Evolutionary conservation across 2,329 filamentous ascomycete species (phyloP).

Genomic region (Botryotinia globosa): DNA sequence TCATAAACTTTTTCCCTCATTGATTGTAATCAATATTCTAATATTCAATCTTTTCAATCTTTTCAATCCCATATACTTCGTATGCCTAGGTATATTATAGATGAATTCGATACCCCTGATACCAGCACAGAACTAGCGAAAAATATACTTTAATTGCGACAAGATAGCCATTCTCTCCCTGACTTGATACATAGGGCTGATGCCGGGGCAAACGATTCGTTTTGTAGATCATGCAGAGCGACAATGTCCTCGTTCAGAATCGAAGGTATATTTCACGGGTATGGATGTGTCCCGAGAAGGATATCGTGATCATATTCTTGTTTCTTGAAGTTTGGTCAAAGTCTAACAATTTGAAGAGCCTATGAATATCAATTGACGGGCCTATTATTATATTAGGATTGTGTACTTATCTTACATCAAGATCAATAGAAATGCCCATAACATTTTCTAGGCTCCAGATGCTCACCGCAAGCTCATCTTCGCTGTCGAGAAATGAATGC

Average conservation of each 20-base stretch:
- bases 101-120: constrained; percentile 22
- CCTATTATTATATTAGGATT: no score
- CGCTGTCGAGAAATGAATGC: background rate
- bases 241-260: background rate
- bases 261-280: background rate
- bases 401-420: background rate
- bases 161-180: background rate
- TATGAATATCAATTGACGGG: background rate
- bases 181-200: background rate
- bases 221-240: background rate
- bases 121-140: background rate
- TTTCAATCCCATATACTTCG: no score
- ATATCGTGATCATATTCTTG: background rate
- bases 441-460: background rate
- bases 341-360: background rate
- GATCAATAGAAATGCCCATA: background rate
- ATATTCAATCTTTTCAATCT: no score
- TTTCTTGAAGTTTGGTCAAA: background rate
- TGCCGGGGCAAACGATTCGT: background rate
- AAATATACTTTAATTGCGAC: background rate
- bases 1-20: background rate
- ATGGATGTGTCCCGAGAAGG: background rate
- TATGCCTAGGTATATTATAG: constrained; percentile 16
- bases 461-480: background rate
- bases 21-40: background rate